These are phyloP conservation scores for Globisporangium recalcitrans DNA, from an alignment of 352 stramenopile species.

Conservation along the genomic window DNA sequence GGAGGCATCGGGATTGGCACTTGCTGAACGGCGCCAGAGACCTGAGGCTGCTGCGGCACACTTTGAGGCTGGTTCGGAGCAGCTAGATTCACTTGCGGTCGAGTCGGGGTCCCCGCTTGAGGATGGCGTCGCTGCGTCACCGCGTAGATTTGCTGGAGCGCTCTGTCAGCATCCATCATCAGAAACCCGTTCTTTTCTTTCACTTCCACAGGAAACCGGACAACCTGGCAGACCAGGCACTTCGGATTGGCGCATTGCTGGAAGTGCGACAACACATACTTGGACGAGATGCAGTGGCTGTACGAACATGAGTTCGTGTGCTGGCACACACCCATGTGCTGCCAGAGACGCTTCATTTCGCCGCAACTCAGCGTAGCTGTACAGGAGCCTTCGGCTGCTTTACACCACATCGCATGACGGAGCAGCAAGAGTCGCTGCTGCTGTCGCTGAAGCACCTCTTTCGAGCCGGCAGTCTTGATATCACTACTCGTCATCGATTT, in stretches of 20 bases:
- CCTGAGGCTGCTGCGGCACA: constrained; percentile 22
- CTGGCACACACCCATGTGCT: constrained; percentile 97
- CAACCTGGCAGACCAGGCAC: constrained; percentile 96
- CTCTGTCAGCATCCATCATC: constrained; percentile 75
- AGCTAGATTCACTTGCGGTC: constrained; percentile 16
- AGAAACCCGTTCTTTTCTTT: constrained; percentile 87
- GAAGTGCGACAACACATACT: constrained; percentile 98
- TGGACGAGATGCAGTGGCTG: constrained; percentile 98
- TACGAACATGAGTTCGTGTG: constrained; percentile 95
- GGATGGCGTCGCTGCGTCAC: constrained; percentile 55
- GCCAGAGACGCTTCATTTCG: constrained; percentile 98
- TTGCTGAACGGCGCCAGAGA: constrained; percentile 12
- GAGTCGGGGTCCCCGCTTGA: constrained; percentile 6
- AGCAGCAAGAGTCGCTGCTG: constrained; percentile 96
- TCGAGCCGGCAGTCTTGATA: constrained; percentile 64
- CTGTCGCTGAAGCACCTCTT: constrained; percentile 96
- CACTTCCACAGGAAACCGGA: constrained; percentile 96
- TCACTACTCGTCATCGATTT: constrained; percentile 76
- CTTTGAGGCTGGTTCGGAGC: constrained; percentile 16
- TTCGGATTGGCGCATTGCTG: constrained; percentile 97
- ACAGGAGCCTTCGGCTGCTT: constrained; percentile 91
- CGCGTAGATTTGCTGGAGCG: constrained; percentile 73
- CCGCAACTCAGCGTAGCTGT: constrained; percentile 94
- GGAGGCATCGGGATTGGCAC: constrained; percentile 27
- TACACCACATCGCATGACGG: constrained; percentile 97